phyloP scores from a whole-genome alignment of 2,329 filamentous ascomycete species.

The Fusarium sp. region DNA sequence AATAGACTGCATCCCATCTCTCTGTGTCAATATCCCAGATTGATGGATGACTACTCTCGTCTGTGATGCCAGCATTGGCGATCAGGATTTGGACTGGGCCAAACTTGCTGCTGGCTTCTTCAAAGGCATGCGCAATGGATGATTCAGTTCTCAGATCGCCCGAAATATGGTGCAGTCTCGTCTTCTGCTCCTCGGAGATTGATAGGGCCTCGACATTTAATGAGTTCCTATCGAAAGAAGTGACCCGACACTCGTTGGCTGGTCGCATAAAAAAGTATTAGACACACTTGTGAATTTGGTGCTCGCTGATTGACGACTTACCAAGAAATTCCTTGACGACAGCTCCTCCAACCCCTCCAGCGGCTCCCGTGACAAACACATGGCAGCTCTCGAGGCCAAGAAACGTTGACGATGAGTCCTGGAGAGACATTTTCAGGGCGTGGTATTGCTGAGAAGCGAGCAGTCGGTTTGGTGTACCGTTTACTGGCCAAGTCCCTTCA shows the following conservation, averaged over 20 bases:
- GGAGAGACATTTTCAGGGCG: background rate
- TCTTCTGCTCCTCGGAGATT: background rate
- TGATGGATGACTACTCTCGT: background rate
- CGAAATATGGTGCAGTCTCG: background rate
- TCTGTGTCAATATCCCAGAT: background rate
- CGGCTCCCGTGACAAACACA: background rate
- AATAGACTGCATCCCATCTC: background rate
- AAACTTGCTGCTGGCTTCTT: background rate
- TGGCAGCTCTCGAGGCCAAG: background rate
- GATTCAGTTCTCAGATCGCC: background rate
- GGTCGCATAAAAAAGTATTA: too few relatives aligned
- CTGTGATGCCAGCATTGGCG: background rate
- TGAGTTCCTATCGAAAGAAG: background rate
- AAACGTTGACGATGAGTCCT: background rate
- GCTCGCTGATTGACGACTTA: background rate
- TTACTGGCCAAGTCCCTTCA: accelerated
- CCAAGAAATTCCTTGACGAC: background rate
- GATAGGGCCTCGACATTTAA: accelerated
- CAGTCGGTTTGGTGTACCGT: accelerated
- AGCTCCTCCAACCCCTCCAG: background rate
- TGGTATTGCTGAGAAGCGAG: accelerated
- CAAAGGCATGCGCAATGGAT: background rate
- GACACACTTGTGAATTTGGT: too few relatives aligned
- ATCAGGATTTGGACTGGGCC: background rate
- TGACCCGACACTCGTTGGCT: background rate